These are phyloP conservation scores for Ophiocordyceps camponoti-saundersi DNA, from an alignment of 2,329 filamentous ascomycete species.

Conservation along the genomic window DNA sequence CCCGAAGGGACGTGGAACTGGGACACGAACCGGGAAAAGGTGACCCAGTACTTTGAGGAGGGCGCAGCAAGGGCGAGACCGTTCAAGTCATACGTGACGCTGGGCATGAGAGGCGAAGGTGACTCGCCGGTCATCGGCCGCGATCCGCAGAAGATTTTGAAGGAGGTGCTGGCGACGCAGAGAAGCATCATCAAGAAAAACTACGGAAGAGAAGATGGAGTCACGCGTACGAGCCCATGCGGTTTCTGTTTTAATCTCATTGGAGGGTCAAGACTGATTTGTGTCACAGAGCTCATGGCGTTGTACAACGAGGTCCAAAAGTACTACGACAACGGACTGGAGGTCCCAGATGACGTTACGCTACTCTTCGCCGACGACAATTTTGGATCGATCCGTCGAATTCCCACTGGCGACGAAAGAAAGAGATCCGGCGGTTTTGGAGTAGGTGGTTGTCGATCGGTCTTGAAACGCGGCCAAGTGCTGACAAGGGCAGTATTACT, in stretches of 20 bases:
- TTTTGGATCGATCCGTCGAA: slow-evolving; percentile 39
- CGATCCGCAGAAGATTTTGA: slow-evolving; percentile 32
- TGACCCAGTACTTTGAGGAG: slow-evolving; percentile 38
- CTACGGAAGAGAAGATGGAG: slow-evolving; percentile 24
- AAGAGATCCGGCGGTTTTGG: slow-evolving; percentile 37
- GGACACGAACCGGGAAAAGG: slow-evolving; percentile 35
- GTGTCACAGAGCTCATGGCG: slow-evolving; percentile 36
- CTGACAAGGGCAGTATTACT: slow-evolving; percentile 18
- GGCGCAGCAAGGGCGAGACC: slow-evolving; percentile 35
- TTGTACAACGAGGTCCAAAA: slow-evolving; percentile 50
- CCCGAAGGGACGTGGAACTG: slow-evolving; percentile 40
- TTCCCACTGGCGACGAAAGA: slow-evolving; percentile 35
- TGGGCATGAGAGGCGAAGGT: slow-evolving; percentile 41
- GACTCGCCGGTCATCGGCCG: slow-evolving; percentile 33
- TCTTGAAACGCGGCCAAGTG: slow-evolving; percentile 3
- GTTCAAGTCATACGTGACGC: slow-evolving; percentile 41
- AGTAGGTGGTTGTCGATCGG: slow-evolving; percentile 13
- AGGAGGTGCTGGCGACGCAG: slow-evolving; percentile 36
- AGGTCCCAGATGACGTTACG: slow-evolving; percentile 43
- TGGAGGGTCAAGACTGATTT: background rate
- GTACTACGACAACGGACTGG: slow-evolving; percentile 42
- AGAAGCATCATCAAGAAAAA: slow-evolving; percentile 33
- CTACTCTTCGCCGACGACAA: slow-evolving; percentile 48
- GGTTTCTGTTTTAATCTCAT: slow-evolving; percentile 3
- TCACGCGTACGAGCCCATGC: slow-evolving; percentile 16